phyloP scores from a whole-genome alignment of 139 green algal species.

The Tetradesmus obliquus region DNA sequence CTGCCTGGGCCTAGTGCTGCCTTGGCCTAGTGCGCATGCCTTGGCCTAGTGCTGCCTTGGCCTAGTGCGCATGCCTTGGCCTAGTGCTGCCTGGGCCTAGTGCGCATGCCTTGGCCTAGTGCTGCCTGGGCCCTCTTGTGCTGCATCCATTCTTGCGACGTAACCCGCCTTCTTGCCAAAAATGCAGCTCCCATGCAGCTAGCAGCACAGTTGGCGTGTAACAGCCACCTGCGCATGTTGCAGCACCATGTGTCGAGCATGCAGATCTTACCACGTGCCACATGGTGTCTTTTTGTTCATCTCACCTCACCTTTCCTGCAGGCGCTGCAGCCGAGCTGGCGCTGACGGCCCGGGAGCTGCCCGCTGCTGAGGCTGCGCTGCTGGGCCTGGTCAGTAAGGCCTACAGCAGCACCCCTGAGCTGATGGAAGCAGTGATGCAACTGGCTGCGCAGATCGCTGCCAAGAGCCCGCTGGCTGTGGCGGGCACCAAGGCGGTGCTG shows the following conservation, averaged over 20 bases:
- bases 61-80: too few relatives aligned
- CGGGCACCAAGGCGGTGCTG: slow-evolving; percentile 87
- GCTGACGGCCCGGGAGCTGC: slow-evolving; percentile 77
- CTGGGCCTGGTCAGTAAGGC: slow-evolving; percentile 62
- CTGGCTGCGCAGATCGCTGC: slow-evolving; percentile 67
- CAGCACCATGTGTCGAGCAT: background rate
- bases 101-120: too few relatives aligned
- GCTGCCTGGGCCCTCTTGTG: too few relatives aligned
- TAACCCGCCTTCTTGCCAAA: too few relatives aligned
- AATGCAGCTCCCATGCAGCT: too few relatives aligned
- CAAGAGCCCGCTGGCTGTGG: slow-evolving; percentile 75
- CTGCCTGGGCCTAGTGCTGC: too few relatives aligned
- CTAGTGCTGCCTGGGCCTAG: too few relatives aligned
- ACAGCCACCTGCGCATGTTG: background rate
- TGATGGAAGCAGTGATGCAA: slow-evolving; percentile 52
- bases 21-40: too few relatives aligned
- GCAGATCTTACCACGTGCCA: background rate
- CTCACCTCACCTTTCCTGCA: slow-evolving; percentile 12
- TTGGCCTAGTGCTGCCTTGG: too few relatives aligned
- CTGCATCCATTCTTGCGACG: too few relatives aligned
- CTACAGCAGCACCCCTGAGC: slow-evolving; percentile 35
- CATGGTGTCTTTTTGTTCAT: background rate
- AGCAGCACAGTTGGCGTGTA: background rate
- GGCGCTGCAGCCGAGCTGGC: slow-evolving; percentile 79
- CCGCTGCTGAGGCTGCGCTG: slow-evolving; percentile 56